Evolutionary conservation across 2,329 filamentous ascomycete genomes (phyloP).

Genomic region (Sclerotinia minor): DNA sequence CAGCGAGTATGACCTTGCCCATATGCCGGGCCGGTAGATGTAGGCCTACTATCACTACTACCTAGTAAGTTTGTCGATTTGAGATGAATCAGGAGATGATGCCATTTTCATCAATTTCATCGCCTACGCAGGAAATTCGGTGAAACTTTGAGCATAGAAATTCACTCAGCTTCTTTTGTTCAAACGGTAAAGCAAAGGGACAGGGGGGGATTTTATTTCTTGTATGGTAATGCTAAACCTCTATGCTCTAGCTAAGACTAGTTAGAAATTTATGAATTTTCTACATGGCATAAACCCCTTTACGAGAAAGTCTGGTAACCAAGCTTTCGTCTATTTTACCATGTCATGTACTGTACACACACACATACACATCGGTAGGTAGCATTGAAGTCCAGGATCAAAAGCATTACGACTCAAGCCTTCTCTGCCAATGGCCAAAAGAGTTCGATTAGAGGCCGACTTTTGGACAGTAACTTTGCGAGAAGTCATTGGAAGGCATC

Average conservation of each 20-base stretch:
- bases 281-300: constrained; percentile 12
- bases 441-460: not conserved
- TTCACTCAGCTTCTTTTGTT: not conserved
- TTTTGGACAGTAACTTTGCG: not conserved
- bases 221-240: not conserved
- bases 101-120: constrained; percentile 9
- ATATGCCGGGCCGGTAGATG: constrained; percentile 24
- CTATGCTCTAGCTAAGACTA: not conserved
- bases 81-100: constrained; percentile 24
- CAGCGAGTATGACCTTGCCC: constrained; percentile 17
- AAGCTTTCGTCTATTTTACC: not conserved
- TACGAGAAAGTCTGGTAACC: constrained; percentile 6
- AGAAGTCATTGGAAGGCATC: not conserved
- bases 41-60: not conserved
- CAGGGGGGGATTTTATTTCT: not conserved
- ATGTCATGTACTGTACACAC: constrained; percentile 17
- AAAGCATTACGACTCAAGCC: not conserved
- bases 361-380: not conserved
- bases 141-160: constrained; percentile 6
- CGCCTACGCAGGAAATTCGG: constrained; percentile 28
- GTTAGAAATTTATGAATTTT: not conserved
- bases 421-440: not conserved
- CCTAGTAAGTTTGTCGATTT: constrained; percentile 17
- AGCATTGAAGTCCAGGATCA: not conserved
- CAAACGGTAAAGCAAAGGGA: not conserved